Evolutionary conservation across 257 asterid species (phyloP), one percentile per base, ranked within the genome.

Genomic region (Solanum virginianum): DNA sequence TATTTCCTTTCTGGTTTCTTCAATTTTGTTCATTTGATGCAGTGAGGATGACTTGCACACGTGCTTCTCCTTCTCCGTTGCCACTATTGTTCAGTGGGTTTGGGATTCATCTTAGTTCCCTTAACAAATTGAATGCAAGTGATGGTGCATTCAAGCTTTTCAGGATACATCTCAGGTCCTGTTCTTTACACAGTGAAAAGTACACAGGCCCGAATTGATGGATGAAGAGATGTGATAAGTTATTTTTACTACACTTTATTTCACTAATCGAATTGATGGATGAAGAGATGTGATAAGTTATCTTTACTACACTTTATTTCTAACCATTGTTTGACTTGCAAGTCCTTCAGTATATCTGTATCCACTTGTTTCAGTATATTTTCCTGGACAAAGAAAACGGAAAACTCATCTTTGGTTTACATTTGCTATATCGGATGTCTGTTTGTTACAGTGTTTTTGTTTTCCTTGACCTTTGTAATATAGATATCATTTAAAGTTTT

Each of bases 271-370:
- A 55, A 69, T 69, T 39, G 26, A 69, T 29, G 32, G 32, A 29
- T 29, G 32, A 29, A 29, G 32, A 29, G 2, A 29, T 43, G 47
- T 43, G 47, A 43, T 43, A 6, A 43, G 10, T 43, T 43, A 6
- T 43, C 47, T 43, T 43, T 43, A 6, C 47, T 43, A 5, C 47
- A 43, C 47, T 5, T 43, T 29, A 51, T 85, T 32, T 63, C 83
- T 92, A 66, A 72, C 86, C 86, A 81, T 74, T 89, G 70, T 87
- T 87, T 75, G 85, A 45, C 83, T 56, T 91, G 94, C 97, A 94
- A 98, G 97, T 91, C 82, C 86, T 94, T 88, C 99, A 96, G 87
- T 94, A 94, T 91, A 88, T 89, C 65, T 94, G 98, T 96, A 96
- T 96, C 99, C 99, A 66, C 87, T 65, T 56, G 51, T 84, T 41